phyloP scores from a whole-genome alignment of 306 rosid genomes.

The Fragaria iinumae region DNA sequence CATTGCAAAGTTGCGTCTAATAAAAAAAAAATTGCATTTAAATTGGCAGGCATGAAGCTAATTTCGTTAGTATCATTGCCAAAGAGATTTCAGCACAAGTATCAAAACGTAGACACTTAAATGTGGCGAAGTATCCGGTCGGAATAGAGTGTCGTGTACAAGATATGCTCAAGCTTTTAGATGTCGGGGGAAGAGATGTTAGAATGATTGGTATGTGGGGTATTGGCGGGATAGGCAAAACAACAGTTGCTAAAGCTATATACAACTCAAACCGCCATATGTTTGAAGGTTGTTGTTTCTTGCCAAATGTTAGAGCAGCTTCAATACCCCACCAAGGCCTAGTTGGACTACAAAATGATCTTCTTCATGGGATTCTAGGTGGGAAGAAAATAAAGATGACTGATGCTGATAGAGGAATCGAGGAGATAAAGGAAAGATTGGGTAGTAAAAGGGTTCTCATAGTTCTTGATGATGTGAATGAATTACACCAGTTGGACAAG shows the following conservation, averaged over 20 bases:
- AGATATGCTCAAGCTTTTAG: not conserved
- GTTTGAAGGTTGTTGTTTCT: not conserved
- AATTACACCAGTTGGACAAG: not conserved
- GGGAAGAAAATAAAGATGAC: not conserved
- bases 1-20: too few species aligned
- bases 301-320: not conserved
- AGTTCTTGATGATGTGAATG: not conserved
- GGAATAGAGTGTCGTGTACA: not conserved
- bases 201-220: not conserved
- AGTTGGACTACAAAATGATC: not conserved
- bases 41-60: constrained; percentile 1
- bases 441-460: not conserved
- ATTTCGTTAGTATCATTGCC: not conserved
- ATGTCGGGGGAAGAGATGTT: not conserved
- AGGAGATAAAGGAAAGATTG: not conserved
- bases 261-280: not conserved
- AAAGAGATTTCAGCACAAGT: not conserved
- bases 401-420: not conserved
- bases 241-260: not conserved
- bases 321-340: not conserved
- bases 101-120: not conserved
- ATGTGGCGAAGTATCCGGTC: not conserved
- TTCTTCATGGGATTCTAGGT: not conserved
- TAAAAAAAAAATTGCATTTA: too few species aligned
- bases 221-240: not conserved